Base-by-base conservation (phyloP, 1,139 yeast genomes). In the Trichomonascaceae sp. region DNA sequence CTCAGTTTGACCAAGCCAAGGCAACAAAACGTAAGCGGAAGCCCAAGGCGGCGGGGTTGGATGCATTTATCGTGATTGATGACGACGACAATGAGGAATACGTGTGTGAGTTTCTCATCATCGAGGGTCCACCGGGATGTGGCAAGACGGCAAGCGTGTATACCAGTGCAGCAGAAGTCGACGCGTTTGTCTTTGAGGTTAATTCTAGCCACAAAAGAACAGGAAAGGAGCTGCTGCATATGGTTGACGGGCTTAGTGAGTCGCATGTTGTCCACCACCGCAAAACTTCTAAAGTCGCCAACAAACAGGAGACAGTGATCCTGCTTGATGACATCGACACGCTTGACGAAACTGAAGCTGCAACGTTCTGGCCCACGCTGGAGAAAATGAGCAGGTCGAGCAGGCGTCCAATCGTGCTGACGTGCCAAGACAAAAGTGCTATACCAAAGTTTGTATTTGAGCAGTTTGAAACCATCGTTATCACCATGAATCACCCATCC, bases 251-350 rank as follows among this genome's bases (percentile, higher is more conserved):
- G 46, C 68, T 84, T 37, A 76, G 92, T 37, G 87, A 94, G 3
- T 79, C 93, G 0, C 89, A 84, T 40, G 60, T 80, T 33, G 89
- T 89, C 1, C 84, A 78, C 48, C 58, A 54, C n/a, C 46, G 50
- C 28, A 48, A 46, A 14, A 37, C 43, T 4, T 28, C 30, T 14
- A 39, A 37, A 8, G 23, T 20, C 11, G 23, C 6, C 11, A 20
- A 20, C 23, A 60, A 35, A 33, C 76, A 72, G 40, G 68, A 72
- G 36, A 85, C 89, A 4, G 59, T 85, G 5, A 75, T 89, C 3
- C 56, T 89, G 26, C 64, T 89, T 35, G 96, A 87, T 47, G 96
- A 89, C 46, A 87, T 81, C 17, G 95, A 89, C 52, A 62, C 82
- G 11, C 54, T 87, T 18, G 84, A 78, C 47, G 89, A 78, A 39